Evolutionary conservation across 768 basidiomycete species (phyloP), one percentile per base, ranked within the genome.

Genomic region (Mycena sanguinolenta): DNA sequence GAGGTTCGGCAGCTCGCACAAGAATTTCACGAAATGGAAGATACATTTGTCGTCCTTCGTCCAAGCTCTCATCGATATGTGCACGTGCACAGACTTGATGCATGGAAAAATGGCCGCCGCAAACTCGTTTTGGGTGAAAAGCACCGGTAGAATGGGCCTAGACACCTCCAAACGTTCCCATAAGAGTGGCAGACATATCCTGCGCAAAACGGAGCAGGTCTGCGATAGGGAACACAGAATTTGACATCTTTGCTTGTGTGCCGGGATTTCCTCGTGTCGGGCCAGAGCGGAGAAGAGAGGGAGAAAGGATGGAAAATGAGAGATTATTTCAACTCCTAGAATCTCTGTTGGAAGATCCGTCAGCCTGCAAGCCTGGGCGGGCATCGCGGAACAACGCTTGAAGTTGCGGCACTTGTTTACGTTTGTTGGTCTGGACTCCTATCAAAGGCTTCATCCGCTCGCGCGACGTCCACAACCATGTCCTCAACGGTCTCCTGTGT

Each of bases 71-170:
- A 63, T 49, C n/a, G 67, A 69, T 8, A 69, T 14, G 44, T 69
- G 67, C n/a, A 69, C 53, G 44, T 69, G 67, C n/a, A 69, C 53
- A 16, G 66, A 61, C 42, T 57, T 54, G 7, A 61, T 67, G 53
- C 36, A 61, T 1, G 66, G 59, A 16, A 61, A 60, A 59, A 67
- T 28, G 21, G 39, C n/a, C 32, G 50, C 27, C 21, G n/a, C 38
- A 6, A 67, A 30, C 30, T 49, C 52, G 7, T 19, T 44, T 1
- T 46, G 12, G 1, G 53, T 57, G 32, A 28, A 9, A 12, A 3
- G 1, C 7, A 30, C 52, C 5, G 27, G 30, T 17, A 67, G 36
- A n/a, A n/a, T 61, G 4, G 30, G 38, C n/a, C 19, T 28, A 1
- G 66, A 60, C 1, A 27, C 50, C 21, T 67, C 49, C 2, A 61